Evolutionary conservation across 805 yeast species (phyloP), one percentile per base, ranked within the genome.

Genomic region (Candida hungchunana): DNA sequence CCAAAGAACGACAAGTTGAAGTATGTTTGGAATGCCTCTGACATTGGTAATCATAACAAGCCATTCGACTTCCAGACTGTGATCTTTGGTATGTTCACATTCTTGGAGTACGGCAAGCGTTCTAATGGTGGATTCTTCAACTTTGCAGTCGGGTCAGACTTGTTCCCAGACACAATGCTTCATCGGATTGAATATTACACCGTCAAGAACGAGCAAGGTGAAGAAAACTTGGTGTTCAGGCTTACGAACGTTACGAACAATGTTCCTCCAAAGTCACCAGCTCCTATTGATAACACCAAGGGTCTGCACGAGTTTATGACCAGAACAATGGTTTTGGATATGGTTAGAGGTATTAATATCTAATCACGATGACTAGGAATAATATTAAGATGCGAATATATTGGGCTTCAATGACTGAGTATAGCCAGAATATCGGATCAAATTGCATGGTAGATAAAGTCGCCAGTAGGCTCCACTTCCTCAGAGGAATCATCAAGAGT

Each of bases 291-390:
- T 37, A 44, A 40, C 12, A 45, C 53, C 7, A 40, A 36, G 7
- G 53, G 50, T 1, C 29, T 52, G 22, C 56, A 52, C 20, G 55
- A 52, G 35, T 40, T 49, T 13, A 48, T 52, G 54, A 48, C 54
- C 3, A 49, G 55, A 42, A 44, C 52, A 24, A 40, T 52, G 36
- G 55, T 52, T 12, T 31, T 40, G 27, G 53, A 52, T 38, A 43
- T 42, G 33, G 39, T 47, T 18, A 39, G 47, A 32, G 47, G 40
- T 0, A 29, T 51, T 32, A 30, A 44, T 28, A 4, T 19, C 28
- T 37, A 26, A 36, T 15, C 22, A 29, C n/a, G n/a, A n/a, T n/a
- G n/a, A n/a, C n/a, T n/a, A n/a, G n/a, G n/a, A n/a, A n/a, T n/a
- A n/a, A n/a, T n/a, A n/a, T n/a, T n/a, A n/a, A n/a, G n/a, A n/a